Evolutionary conservation across 352 stramenopile species (phyloP), one percentile per base, ranked within the genome.

Genomic region (Globisporangium nodosum): DNA sequence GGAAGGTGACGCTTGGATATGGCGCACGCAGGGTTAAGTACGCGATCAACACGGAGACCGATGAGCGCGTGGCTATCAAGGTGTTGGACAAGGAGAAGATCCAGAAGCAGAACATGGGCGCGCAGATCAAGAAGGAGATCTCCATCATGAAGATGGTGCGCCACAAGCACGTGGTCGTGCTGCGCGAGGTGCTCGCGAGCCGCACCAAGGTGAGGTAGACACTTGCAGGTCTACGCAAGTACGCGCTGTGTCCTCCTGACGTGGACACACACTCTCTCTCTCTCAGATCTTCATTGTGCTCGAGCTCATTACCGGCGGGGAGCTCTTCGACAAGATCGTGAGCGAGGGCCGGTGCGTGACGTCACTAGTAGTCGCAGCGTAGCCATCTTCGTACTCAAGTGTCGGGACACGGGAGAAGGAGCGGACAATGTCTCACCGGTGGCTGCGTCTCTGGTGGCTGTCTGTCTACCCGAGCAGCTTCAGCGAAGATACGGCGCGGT

Each of bases 51-150:
- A 96, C 92, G 52, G 93, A 98, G 64, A 98, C 94, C 35, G 82
- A 94, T 52, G 88, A 98, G 71, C 85, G 87, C 46, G 96, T 98
- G 60, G 96, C 96, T 35, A 98, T 99, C 70, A 99, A 99, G 76
- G 90, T 98, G 64, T 80, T 99, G 60, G 94, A 99, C 73, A 99
- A 99, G 78, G 89, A 98, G 55, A 98, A 98, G 76, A 98, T 98
- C 71, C 93, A 99, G 71, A 97, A 98, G 71, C 94, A 99, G 70
- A 98, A 98, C 75, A 98, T 99, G 94, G 94, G 92, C 16, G 89
- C 92, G 35, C 96, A 99, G 78, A 96, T 99, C 69, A 99, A 99
- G 76, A 97, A 97, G 71, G 96, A 99, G 81, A 99, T 99, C 64
- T 97, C 90, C 12, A 98, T 99, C 62, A 98, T 99, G 94, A 99